phyloP scores from a whole-genome alignment of 2,329 filamentous ascomycete species.

The Xylaria sp. region DNA sequence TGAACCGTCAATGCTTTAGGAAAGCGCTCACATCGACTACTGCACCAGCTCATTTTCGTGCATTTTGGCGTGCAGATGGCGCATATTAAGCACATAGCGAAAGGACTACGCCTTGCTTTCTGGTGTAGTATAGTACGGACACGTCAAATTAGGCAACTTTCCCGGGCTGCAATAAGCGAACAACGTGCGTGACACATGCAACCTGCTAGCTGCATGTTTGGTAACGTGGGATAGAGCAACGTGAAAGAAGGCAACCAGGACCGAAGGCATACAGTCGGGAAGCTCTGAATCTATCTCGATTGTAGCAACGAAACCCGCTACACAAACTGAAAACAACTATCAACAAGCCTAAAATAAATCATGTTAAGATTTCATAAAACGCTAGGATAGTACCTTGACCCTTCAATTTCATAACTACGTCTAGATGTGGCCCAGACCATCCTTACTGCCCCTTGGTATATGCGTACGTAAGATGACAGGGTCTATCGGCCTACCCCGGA shows the following conservation, averaged over 20 bases:
- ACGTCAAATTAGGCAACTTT: conserved; percentile 17
- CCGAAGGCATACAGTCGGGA: conserved; percentile 1
- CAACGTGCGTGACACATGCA: conserved; percentile 8
- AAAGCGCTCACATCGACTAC: conserved; percentile 1
- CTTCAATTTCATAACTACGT: conserved; percentile 4
- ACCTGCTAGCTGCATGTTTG: conserved; percentile 13
- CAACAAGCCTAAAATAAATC: neutral
- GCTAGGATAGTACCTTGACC: conserved; percentile 1
- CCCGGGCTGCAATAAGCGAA: conserved; percentile 14
- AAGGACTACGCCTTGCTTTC: conserved; percentile 2
- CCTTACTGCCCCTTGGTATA: neutral
- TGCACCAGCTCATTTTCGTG: neutral
- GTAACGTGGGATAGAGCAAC: conserved; percentile 20
- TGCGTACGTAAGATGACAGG: conserved; percentile 10
- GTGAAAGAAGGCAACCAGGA: neutral
- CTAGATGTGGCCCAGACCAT: neutral
- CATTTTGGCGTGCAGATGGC: neutral
- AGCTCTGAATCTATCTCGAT: neutral
- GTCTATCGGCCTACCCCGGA: conserved; percentile 36
- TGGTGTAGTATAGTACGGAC: conserved; percentile 7
- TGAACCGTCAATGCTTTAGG: neutral
- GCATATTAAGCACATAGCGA: neutral
- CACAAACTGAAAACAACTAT: neutral
- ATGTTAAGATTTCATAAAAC: neutral
- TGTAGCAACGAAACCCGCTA: neutral